Evolutionary conservation across 805 yeast species (phyloP).

Genomic region (Teunomyces stri): DNA sequence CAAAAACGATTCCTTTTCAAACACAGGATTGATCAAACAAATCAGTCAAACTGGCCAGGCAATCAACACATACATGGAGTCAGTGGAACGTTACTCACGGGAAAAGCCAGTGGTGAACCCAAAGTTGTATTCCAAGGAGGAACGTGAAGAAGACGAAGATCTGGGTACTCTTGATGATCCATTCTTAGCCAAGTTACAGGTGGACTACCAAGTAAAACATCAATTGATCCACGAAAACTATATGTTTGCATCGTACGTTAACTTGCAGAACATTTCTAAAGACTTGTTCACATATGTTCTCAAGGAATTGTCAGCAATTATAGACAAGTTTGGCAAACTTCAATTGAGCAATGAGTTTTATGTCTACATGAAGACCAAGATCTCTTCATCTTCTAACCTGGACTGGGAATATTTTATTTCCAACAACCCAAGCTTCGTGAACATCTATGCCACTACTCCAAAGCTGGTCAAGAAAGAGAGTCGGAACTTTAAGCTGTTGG

Average conservation of each 20-base stretch:
- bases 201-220: conserved; percentile 40
- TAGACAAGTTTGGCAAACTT: conserved; percentile 34
- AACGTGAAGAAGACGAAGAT: conserved; percentile 25
- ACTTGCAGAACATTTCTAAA: conserved; percentile 39
- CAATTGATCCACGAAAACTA: conserved; percentile 42
- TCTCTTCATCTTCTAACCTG: conserved; percentile 22
- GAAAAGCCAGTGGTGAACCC: conserved; percentile 35
- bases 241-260: conserved; percentile 40
- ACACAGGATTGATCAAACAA: conserved; percentile 33
- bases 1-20: conserved; percentile 42
- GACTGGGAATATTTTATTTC: conserved; percentile 42
- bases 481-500: conserved; percentile 20
- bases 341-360: conserved; percentile 22
- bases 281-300: conserved; percentile 37
- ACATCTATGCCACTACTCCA: conserved; percentile 17
- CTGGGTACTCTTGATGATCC: conserved; percentile 36
- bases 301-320: conserved; percentile 32
- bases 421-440: conserved; percentile 27
- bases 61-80: conserved; percentile 31
- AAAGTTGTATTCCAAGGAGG: conserved; percentile 16
- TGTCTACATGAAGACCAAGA: conserved; percentile 22
- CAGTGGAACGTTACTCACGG: conserved; percentile 33
- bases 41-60: conserved; percentile 61
- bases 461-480: conserved; percentile 16
- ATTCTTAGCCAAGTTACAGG: conserved; percentile 36